Conservation (phyloP, 495 filamentous ascomycete genomes). For the Monascus purpureus region DNA sequence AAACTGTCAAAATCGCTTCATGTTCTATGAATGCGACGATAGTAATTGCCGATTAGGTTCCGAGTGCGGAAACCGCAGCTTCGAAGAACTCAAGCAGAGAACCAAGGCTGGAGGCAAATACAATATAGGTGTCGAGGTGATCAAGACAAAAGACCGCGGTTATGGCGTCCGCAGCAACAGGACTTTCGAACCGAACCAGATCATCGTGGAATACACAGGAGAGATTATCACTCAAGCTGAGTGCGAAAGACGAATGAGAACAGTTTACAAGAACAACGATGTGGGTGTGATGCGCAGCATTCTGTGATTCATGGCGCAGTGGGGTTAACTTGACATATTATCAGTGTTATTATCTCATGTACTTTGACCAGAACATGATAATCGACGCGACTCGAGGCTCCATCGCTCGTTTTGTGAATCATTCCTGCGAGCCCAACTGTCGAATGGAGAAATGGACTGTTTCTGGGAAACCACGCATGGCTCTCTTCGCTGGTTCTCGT, state of each 20-base stretch:
- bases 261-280: slow-evolving; percentile 81
- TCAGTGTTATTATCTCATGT: slow-evolving; percentile 95
- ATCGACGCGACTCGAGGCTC: slow-evolving; percentile 93
- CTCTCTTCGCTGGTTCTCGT: slow-evolving; percentile 80
- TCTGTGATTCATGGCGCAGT: too few species aligned
- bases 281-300: slow-evolving; percentile 32
- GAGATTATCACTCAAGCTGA: slow-evolving; percentile 93
- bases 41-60: slow-evolving; percentile 70
- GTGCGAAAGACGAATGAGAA: slow-evolving; percentile 83
- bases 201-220: slow-evolving; percentile 95
- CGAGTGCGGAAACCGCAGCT: slow-evolving; percentile 73
- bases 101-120: slow-evolving; percentile 69
- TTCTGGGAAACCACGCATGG: slow-evolving; percentile 90
- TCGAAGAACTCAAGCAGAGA: slow-evolving; percentile 63
- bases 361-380: slow-evolving; percentile 96
- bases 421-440: slow-evolving; percentile 95
- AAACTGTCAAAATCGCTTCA: slow-evolving; percentile 81
- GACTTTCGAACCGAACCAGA: slow-evolving; percentile 75
- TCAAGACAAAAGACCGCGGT: slow-evolving; percentile 78
- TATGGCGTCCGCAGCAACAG: slow-evolving; percentile 86
- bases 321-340: too few species aligned
- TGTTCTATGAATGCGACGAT: slow-evolving; percentile 93
- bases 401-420: slow-evolving; percentile 95
- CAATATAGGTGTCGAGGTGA: slow-evolving; percentile 83
- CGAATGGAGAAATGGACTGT: slow-evolving; percentile 96